phyloP scores from a whole-genome alignment of 208 protist genomes.

The Crithidia fasciculata region DNA sequence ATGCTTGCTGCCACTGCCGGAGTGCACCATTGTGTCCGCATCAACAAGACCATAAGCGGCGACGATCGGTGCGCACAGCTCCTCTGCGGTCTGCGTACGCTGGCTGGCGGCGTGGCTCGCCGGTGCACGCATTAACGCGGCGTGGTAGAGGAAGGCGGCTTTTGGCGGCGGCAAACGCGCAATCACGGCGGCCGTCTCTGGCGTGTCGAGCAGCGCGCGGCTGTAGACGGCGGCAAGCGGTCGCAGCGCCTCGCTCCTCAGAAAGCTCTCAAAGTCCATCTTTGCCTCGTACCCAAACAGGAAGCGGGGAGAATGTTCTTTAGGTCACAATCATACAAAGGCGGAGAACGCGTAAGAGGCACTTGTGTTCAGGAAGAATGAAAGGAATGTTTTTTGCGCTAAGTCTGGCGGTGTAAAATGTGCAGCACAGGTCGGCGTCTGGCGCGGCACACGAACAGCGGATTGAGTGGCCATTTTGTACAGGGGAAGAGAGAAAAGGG shows the following conservation, averaged over 20 bases:
- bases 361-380: no score
- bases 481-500: no score
- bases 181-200: conserved; percentile 26
- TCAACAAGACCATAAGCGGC: conserved; percentile 11
- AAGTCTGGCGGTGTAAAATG: no score
- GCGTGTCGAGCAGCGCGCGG: conserved; percentile 29
- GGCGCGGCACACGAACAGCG: no score
- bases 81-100: conserved; percentile 11
- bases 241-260: conserved; percentile 25
- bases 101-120: neutral
- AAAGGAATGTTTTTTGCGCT: no score
- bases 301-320: neutral
- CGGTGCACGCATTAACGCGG: conserved; percentile 25
- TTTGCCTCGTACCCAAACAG: neutral
- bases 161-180: conserved; percentile 20
- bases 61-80: conserved; percentile 22
- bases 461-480: no score
- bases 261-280: conserved; percentile 32
- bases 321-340: neutral
- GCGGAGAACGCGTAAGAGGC: no score
- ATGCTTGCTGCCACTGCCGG: no score
- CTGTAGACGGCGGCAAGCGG: conserved; percentile 28
- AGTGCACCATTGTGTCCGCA: no score
- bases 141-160: conserved; percentile 35
- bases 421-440: no score